Evolutionary conservation across 306 rosid genomes (phyloP), one percentile per base, ranked within the genome.

Genomic region (Cicer bijugum): DNA sequence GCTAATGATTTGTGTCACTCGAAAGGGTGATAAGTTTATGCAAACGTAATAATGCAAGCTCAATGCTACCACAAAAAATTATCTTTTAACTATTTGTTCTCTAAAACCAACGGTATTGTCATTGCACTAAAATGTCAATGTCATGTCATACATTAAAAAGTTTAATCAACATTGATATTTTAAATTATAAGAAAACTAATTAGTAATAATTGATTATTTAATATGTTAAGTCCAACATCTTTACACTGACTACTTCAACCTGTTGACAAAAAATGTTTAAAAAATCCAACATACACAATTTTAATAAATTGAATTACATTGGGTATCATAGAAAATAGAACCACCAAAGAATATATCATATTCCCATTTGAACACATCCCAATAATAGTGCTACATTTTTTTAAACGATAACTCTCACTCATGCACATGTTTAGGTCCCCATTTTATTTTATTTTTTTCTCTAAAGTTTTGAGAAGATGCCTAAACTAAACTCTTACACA

Each of bases 331-430:
- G 40, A 57, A 23, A 58, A 74, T 37, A 64, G 74, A 66, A 79
- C 5, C 53, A 71, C 14, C 43, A 1, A 71, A 79, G 81, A 83
- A 67, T 67, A 80, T 71, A 74, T 84, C 52, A 84, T 75, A 84
- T 88, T 84, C 86, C 43, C 77, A 82, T 64, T 35, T 76, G 83
- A 81, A 81, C 89, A 77, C 81, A 82, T 88, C 86, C 86, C 90
- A n/a, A 82, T 81, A 78, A 79, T 77, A 77, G 72, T 83, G 91
- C 86, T 53, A 56, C 4, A 83, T 74, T 78, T 75, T 12, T 78
- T 75, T 75, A 75, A 40, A 79, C 51, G 23, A 61, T 3, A 40
- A 37, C 57, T 61, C 71, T 75, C 75, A 43, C 74, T 17, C 67
- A 74, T 65, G 85, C 85, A 81, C 84, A 84, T 83, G 85, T 78